phyloP scores from a whole-genome alignment of 2,329 filamentous ascomycete species.

The Capronia americana region DNA sequence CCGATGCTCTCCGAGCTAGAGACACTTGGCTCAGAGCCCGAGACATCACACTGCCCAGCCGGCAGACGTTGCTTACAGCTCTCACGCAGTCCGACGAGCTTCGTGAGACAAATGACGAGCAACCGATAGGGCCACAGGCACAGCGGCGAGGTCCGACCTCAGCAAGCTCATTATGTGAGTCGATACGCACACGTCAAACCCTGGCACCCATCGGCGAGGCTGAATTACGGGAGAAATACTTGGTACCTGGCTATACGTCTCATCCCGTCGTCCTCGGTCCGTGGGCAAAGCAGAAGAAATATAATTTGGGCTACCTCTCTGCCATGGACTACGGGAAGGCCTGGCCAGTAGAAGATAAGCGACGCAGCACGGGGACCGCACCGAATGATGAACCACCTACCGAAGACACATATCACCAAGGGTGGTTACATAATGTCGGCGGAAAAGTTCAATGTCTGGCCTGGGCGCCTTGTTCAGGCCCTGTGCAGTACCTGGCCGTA shows the following conservation, averaged over 20 bases:
- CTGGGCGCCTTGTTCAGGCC: slow-evolving; percentile 55
- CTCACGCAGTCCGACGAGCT: not conserved
- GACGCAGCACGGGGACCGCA: not conserved
- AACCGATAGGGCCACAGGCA: not conserved
- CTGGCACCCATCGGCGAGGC: slow-evolving; percentile 4
- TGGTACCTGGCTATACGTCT: slow-evolving; percentile 40
- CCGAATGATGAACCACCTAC: not conserved
- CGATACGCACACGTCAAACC: slow-evolving; percentile 15
- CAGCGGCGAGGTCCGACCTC: not conserved
- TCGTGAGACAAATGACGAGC: not conserved
- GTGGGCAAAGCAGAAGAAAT: slow-evolving; percentile 51
- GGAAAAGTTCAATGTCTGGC: slow-evolving; percentile 57
- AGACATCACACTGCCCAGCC: slow-evolving; percentile 60
- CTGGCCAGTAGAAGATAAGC: slow-evolving; percentile 45
- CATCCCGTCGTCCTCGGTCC: slow-evolving; percentile 60
- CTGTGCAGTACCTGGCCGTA: slow-evolving; percentile 64
- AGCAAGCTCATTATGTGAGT: not conserved
- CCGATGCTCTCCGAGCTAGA: slow-evolving; percentile 54
- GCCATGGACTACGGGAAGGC: slow-evolving; percentile 55
- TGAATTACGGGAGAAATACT: slow-evolving; percentile 23
- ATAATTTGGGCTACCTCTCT: slow-evolving; percentile 51
- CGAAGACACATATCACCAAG: slow-evolving; percentile 44
- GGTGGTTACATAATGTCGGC: slow-evolving; percentile 65
- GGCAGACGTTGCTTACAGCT: slow-evolving; percentile 43
- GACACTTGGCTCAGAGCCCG: slow-evolving; percentile 56